Conservation (phyloP, 371 early-diverging fungal genomes). For the Rhizopus arrhizus region DNA sequence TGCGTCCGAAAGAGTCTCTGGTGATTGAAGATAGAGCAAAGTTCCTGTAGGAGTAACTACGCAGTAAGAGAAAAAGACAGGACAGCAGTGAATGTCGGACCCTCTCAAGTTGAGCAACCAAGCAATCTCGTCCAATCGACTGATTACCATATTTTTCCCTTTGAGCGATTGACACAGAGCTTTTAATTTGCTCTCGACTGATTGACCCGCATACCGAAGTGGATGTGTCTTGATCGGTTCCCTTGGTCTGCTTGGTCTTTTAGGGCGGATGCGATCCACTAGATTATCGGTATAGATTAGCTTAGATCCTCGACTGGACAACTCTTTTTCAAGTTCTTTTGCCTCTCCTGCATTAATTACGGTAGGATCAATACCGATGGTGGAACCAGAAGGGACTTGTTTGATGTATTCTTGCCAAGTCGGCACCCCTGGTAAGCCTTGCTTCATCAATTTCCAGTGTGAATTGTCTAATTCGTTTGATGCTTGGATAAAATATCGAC, state of each 20-base stretch:
- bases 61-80: conserved; percentile 95
- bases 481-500: conserved; percentile 98
- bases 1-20: conserved; percentile 65
- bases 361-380: conserved; percentile 82
- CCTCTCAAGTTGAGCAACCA: conserved; percentile 98
- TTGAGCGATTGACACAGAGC: background rate
- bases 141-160: conserved; percentile 64
- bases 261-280: conserved; percentile 76
- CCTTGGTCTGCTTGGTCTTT: conserved; percentile 65
- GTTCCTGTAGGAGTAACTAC: conserved; percentile 69
- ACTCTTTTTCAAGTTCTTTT: conserved; percentile 4
- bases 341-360: conserved; percentile 58
- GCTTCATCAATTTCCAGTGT: conserved; percentile 94
- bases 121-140: conserved; percentile 90
- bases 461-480: conserved; percentile 78
- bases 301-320: conserved; percentile 35
- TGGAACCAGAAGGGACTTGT: conserved; percentile 61
- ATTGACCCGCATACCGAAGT: conserved; percentile 70
- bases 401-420: conserved; percentile 86
- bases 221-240: conserved; percentile 65
- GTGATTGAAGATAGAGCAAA: conserved; percentile 68
- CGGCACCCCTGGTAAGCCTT: conserved; percentile 82
- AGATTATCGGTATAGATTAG: conserved; percentile 68
- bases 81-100: conserved; percentile 86
- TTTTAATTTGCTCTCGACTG: conserved; percentile 9